phyloP scores from a whole-genome alignment of 352 stramenopile species.

The Phytopythium kandeliae region DNA sequence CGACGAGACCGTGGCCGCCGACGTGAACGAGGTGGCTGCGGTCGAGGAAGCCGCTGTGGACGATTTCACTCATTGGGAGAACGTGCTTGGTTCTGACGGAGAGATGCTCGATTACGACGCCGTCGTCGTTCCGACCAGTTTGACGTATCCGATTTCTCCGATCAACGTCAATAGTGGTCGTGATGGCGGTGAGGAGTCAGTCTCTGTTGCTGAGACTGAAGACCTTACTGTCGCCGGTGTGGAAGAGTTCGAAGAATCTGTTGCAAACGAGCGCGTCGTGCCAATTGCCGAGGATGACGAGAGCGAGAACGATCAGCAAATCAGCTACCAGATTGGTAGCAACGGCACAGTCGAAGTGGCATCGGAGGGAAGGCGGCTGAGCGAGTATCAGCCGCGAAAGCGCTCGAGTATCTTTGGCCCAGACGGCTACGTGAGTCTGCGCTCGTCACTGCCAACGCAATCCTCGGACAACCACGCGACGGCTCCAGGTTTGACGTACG shows the following conservation, averaged over 20 bases:
- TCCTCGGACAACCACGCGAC: neutral
- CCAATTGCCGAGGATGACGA: conserved; percentile 1
- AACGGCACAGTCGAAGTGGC: neutral
- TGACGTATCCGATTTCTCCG: neutral
- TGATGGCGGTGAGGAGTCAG: neutral
- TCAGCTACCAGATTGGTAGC: conserved; percentile 3
- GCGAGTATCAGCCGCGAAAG: conserved; percentile 11
- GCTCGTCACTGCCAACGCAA: neutral
- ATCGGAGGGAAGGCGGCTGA: conserved; percentile 3
- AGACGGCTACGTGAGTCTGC: conserved; percentile 2
- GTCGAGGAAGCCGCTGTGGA: conserved; percentile 7
- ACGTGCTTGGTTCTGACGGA: neutral
- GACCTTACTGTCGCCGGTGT: neutral
- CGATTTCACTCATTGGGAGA: neutral
- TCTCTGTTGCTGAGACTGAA: conserved; percentile 2
- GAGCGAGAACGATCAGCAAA: neutral
- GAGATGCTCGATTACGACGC: neutral
- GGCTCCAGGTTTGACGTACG: conserved; percentile 13
- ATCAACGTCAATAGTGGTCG: neutral
- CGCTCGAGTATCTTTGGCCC: conserved; percentile 9
- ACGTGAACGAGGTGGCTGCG: conserved; percentile 6
- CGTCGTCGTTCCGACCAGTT: neutral
- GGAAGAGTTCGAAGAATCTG: conserved; percentile 3
- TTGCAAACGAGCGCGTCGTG: conserved; percentile 1
- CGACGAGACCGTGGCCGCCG: conserved; percentile 5